These are phyloP conservation scores for Urtica urens DNA, from an alignment of 306 rosid genomes.

Conservation along the genomic window DNA sequence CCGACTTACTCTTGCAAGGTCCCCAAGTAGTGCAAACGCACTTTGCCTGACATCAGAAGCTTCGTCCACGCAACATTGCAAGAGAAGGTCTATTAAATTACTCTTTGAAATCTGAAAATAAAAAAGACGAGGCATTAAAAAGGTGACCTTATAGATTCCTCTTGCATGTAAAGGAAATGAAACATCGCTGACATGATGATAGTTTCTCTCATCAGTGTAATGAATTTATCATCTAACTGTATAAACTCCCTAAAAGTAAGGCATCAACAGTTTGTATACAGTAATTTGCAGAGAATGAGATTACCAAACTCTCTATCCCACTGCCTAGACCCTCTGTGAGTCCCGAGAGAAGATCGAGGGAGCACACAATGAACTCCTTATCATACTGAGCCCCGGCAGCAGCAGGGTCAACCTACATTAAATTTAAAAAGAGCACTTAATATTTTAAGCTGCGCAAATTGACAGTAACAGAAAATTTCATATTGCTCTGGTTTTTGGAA, in stretches of 20 bases:
- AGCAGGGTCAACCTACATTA: conserved; percentile 70
- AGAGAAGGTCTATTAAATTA: conserved; percentile 73
- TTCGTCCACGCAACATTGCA: conserved; percentile 80
- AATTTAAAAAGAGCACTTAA: conserved; percentile 17
- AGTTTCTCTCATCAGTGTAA: no score
- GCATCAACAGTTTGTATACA: no score
- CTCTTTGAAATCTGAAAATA: conserved; percentile 65
- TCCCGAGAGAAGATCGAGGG: conserved; percentile 96
- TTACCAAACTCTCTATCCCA: conserved; percentile 97
- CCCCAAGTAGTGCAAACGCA: conserved; percentile 94
- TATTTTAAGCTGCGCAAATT: no score
- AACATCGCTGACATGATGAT: not conserved
- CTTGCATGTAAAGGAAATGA: no score
- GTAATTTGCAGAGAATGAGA: conserved; percentile 11
- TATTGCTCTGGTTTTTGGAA: no score
- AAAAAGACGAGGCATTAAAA: conserved; percentile 8
- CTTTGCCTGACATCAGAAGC: conserved; percentile 94
- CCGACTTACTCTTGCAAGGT: conserved; percentile 91
- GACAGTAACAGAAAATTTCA: no score
- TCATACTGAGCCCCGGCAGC: conserved; percentile 78
- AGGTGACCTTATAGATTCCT: no score
- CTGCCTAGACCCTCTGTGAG: conserved; percentile 98
- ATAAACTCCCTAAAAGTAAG: no score
- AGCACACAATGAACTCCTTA: conserved; percentile 92
- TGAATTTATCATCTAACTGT: no score